These are phyloP conservation scores for Keithomyces neogunnii DNA, from an alignment of 2,329 filamentous ascomycete genomes.

Conservation along the genomic window DNA sequence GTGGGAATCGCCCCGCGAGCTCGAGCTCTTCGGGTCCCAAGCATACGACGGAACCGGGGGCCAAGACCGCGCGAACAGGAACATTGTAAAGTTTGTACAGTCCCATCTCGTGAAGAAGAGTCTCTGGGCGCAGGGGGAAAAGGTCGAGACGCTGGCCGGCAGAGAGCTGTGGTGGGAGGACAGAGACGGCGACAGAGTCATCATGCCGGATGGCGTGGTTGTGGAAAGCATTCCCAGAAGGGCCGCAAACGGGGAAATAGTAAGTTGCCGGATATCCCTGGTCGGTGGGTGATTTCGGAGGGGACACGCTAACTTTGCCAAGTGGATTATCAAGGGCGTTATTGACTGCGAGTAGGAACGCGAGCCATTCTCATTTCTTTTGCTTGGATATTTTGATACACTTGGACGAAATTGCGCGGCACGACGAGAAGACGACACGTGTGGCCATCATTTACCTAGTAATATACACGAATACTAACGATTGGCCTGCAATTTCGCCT, in stretches of 20 bases:
- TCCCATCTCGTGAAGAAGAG: slow-evolving; percentile 69
- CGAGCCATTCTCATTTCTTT: not conserved
- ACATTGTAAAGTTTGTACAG: slow-evolving; percentile 75
- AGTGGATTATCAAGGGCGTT: slow-evolving; percentile 59
- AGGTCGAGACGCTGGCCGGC: slow-evolving; percentile 53
- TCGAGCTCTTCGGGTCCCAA: slow-evolving; percentile 53
- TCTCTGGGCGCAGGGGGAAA: slow-evolving; percentile 65
- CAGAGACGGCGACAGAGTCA: slow-evolving; percentile 57
- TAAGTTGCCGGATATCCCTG: slow-evolving; percentile 22
- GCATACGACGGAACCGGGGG: slow-evolving; percentile 73
- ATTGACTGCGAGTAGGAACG: slow-evolving; percentile 31
- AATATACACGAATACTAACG: too few species aligned
- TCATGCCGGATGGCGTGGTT: slow-evolving; percentile 73
- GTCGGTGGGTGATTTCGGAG: not conserved
- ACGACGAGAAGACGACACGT: too few species aligned
- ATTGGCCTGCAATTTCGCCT: too few species aligned
- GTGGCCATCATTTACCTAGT: too few species aligned
- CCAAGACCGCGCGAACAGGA: slow-evolving; percentile 65
- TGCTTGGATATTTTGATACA: too few species aligned
- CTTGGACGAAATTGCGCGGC: too few species aligned
- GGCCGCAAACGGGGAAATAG: slow-evolving; percentile 80
- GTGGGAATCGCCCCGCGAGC: slow-evolving; percentile 73
- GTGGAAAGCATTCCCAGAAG: slow-evolving; percentile 65
- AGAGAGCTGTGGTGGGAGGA: slow-evolving; percentile 77
- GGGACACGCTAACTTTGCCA: not conserved